Percentiles rank a stretch among this genome's conserved stretches.
phyloP scores from a whole-genome alignment of 108 stramenopile species.

The Conticribra guillardii region DNA sequence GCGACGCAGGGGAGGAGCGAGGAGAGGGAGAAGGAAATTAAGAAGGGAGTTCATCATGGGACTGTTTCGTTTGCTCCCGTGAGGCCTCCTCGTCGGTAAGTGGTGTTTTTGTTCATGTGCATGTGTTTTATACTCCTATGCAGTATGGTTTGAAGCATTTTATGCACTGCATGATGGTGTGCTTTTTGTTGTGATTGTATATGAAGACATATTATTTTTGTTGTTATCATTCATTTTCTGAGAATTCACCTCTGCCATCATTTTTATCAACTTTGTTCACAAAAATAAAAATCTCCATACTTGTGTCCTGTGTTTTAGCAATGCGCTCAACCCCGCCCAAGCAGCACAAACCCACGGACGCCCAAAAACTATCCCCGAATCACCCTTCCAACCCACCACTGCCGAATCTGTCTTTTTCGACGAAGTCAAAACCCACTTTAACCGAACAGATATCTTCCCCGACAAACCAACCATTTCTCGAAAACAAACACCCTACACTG shows the following conservation, averaged over 20 bases:
- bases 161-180: too few relatives aligned
- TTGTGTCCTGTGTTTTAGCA: conserved; percentile 19
- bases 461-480: conserved; percentile 70
- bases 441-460: conserved; percentile 72
- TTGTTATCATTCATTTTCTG: too few relatives aligned
- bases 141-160: too few relatives aligned
- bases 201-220: too few relatives aligned
- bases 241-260: too few relatives aligned
- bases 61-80: conserved; percentile 76
- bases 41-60: conserved; percentile 69
- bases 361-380: conserved; percentile 66
- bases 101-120: not conserved
- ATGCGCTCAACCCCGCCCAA: conserved; percentile 60
- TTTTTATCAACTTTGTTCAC: too few relatives aligned
- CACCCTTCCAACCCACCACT: conserved; percentile 65
- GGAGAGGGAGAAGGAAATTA: conserved; percentile 77
- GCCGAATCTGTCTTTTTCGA: conserved; percentile 79
- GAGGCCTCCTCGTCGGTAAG: conserved; percentile 74
- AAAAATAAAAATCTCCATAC: not conserved
- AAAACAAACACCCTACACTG: conserved; percentile 83
- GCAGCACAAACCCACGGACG: conserved; percentile 69
- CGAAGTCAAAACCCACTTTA: conserved; percentile 70
- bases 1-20: conserved; percentile 74
- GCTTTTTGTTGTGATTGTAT: too few relatives aligned
- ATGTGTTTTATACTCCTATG: too few relatives aligned